Percentiles rank a stretch among this genome's conserved stretches.
These are phyloP conservation scores for Thelonectria blattea DNA, from an alignment of 2,329 filamentous ascomycete genomes.

Conservation along the genomic window DNA sequence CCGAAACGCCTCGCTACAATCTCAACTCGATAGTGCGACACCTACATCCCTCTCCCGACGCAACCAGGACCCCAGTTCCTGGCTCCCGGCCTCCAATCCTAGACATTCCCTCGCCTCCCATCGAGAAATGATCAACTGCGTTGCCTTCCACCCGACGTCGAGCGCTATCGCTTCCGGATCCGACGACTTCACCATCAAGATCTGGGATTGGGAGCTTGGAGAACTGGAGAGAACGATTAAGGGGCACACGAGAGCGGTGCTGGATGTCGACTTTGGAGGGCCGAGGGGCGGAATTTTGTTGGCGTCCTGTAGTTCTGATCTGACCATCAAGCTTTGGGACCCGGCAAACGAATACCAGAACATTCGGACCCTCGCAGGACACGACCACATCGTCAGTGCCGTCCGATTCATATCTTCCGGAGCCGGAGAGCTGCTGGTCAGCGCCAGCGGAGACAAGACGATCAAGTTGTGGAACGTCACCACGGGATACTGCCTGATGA, in stretches of 20 bases:
- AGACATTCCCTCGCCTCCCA: conserved; percentile 84
- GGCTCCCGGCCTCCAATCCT: conserved; percentile 81
- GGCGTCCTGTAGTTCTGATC: conserved; percentile 79
- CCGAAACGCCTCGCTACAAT: conserved; percentile 73
- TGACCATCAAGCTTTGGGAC: conserved; percentile 96
- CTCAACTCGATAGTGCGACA: conserved; percentile 83
- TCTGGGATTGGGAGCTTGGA: conserved; percentile 95
- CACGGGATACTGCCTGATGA: conserved; percentile 90
- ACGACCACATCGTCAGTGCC: conserved; percentile 89
- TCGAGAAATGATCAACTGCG: conserved; percentile 78
- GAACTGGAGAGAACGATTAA: conserved; percentile 90
- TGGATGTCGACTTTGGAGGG: conserved; percentile 89
- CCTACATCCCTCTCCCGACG: conserved; percentile 75
- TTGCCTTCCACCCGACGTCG: conserved; percentile 92
- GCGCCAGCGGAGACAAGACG: conserved; percentile 83
- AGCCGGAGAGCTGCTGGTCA: conserved; percentile 83
- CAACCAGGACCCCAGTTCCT: conserved; percentile 82
- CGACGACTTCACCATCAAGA: conserved; percentile 91
- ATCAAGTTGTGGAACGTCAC: conserved; percentile 91
- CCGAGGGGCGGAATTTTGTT: conserved; percentile 63
- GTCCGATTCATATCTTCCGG: conserved; percentile 88
- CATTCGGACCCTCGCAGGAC: conserved; percentile 86
- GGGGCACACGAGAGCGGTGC: conserved; percentile 85
- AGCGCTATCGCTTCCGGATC: conserved; percentile 88
- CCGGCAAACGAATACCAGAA: conserved; percentile 93